Conservation (phyloP, 495 filamentous ascomycete species). For the Lichenothelia convexa region DNA sequence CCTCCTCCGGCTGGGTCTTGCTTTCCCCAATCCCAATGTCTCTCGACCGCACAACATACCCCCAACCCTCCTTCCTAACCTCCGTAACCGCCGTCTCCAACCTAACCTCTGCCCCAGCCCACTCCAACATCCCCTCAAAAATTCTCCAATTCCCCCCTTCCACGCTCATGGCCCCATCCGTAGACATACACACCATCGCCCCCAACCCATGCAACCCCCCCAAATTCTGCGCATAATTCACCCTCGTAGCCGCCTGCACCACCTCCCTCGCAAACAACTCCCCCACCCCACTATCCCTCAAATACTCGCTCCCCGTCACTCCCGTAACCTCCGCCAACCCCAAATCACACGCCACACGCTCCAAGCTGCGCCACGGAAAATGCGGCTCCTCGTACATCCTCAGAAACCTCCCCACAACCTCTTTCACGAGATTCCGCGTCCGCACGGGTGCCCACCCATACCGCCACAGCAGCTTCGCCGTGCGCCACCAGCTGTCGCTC, state of each 20-base stretch:
- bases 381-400: constrained; percentile 61
- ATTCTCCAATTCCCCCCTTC: constrained; percentile 91
- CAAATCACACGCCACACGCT: constrained; percentile 41
- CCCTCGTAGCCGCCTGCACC: constrained; percentile 74
- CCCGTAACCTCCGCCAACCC: constrained; percentile 46
- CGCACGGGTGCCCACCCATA: constrained; percentile 67
- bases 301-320: constrained; percentile 49
- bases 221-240: constrained; percentile 91
- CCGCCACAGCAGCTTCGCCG: constrained; percentile 60
- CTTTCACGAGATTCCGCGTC: constrained; percentile 55
- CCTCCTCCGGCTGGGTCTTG: constrained; percentile 3
- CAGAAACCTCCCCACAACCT: constrained; percentile 53
- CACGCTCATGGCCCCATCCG: constrained; percentile 63
- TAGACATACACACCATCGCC: constrained; percentile 85
- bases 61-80: constrained; percentile 31
- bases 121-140: constrained; percentile 60
- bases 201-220: constrained; percentile 71
- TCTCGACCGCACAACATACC: constrained; percentile 29
- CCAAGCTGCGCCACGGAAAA: constrained; percentile 70
- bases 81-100: constrained; percentile 54
- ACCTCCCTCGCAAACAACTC: constrained; percentile 59
- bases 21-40: constrained; percentile 10
- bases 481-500: constrained; percentile 53
- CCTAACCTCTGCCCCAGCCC: constrained; percentile 36
- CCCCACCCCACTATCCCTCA: constrained; percentile 49